Conservation (phyloP, 225 moss, liverwort and hornwort genomes). For the Straminergon stramineum region DNA sequence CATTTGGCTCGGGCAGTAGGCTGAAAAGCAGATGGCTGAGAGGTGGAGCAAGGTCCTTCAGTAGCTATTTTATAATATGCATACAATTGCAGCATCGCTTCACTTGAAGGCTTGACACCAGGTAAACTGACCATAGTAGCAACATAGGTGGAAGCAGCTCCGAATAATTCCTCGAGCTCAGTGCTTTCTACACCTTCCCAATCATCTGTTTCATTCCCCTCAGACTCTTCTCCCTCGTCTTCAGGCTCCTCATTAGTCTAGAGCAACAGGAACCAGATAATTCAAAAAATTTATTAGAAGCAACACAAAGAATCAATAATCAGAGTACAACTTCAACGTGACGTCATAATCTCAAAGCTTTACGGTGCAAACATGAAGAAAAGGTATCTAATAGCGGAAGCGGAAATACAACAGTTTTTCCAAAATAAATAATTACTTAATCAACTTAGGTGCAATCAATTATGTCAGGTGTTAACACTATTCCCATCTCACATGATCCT, state of each 20-base stretch:
- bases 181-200: conserved; percentile 99
- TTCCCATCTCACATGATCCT: background rate
- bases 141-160: conserved; percentile 84
- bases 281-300: background rate
- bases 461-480: background rate
- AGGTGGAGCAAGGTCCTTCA: conserved; percentile 83
- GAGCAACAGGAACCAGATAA: background rate
- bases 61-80: conserved; percentile 94
- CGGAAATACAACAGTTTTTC: background rate
- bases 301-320: background rate
- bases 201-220: conserved; percentile 80
- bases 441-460: background rate
- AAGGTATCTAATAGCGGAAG: background rate
- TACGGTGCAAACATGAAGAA: background rate
- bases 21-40: conserved; percentile 86
- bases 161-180: conserved; percentile 88
- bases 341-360: background rate
- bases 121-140: conserved; percentile 67
- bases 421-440: background rate
- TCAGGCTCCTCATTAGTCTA: conserved; percentile 36
- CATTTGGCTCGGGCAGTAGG: conserved; percentile 95
- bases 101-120: conserved; percentile 82
- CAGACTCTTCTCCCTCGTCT: conserved; percentile 24
- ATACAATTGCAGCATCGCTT: conserved; percentile 87
- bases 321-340: background rate